Evolutionary conservation across 1,284 basidiomycete species (phyloP), one percentile per base, ranked within the genome.

Genomic region (Rhodotorula sp.): DNA sequence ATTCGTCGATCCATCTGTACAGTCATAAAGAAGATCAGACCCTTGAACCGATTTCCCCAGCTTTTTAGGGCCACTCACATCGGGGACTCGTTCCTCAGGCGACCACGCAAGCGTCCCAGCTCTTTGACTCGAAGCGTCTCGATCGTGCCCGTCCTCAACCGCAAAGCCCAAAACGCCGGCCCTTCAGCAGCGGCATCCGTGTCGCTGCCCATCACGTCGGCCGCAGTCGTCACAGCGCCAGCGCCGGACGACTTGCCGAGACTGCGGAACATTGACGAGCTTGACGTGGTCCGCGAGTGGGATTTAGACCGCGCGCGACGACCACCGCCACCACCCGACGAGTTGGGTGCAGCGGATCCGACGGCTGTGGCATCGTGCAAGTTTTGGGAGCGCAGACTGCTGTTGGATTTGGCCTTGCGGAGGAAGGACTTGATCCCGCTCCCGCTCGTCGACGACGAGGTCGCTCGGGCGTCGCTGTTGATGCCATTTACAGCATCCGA

Each of bases 61-160:
- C n/a, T n/a, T n/a, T n/a, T n/a, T n/a, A n/a, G 26, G 24, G 6
- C 24, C 10, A 54, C 61, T 20, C 53, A 55, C 91, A 84, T 86
- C 10, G 93, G 91, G 14, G 88, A 85, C 80, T 96, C 94, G 77
- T 95, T 94, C 68, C 94, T 83, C 37, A 96, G 82, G 73, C 95
- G 80, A 70, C 95, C 72, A 55, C 73, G 64, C 60, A 79, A 64
- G 62, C 74, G 80, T 67, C 89, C 84, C 56, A 93, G 79, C 79
- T 91, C 91, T 81, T 92, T 91, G 46, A 90, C 84, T 8, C 91
- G 89, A 0, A 93, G 54, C 1, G 17, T n/a, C 8, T 63, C 58
- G 22, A 58, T 62, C 2, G 22, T 29, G 18, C 59, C 37, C n/a
- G 49, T 44, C 45, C 62, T 42, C 7, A 75, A 53, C 51, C 55